These are phyloP conservation scores for Candida taoyuanica DNA, from an alignment of 805 yeast genomes.

Conservation along the genomic window DNA sequence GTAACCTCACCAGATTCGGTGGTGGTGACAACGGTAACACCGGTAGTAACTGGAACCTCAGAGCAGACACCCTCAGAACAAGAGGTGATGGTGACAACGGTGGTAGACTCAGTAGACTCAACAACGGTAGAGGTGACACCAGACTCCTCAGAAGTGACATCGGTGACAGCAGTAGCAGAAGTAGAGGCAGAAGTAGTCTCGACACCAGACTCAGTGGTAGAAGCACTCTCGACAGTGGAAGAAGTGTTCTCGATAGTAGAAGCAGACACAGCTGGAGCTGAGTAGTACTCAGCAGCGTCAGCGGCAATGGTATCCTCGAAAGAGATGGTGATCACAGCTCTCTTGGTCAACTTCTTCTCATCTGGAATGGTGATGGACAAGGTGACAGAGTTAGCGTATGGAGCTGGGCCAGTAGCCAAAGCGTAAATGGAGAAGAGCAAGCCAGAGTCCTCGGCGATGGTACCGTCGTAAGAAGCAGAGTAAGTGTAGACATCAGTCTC, in stretches of 20 bases:
- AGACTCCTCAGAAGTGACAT: slow-evolving; percentile 8
- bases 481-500: slow-evolving; percentile 12
- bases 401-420: slow-evolving; percentile 20
- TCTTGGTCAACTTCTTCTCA: slow-evolving; percentile 17
- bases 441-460: slow-evolving; percentile 9
- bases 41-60: slow-evolving; percentile 11
- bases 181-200: slow-evolving; percentile 10
- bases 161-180: slow-evolving; percentile 15
- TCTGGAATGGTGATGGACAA: slow-evolving; percentile 19
- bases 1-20: slow-evolving; percentile 29
- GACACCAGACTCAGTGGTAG: no score
- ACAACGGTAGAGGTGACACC: slow-evolving; percentile 21
- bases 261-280: slow-evolving; percentile 7
- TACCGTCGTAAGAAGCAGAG: slow-evolving; percentile 13
- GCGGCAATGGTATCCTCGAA: slow-evolving; percentile 10
- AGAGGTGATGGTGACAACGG: slow-evolving; percentile 13
- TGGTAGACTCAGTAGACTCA: slow-evolving; percentile 11
- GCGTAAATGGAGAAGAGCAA: slow-evolving; percentile 15
- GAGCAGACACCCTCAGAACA: slow-evolving; percentile 12
- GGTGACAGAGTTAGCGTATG: slow-evolving; percentile 17
- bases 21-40: slow-evolving; percentile 15
- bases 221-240: slow-evolving; percentile 10
- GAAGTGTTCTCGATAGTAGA: slow-evolving; percentile 5
- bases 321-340: slow-evolving; percentile 12
- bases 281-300: slow-evolving; percentile 13